Percentiles rank a stretch among this genome's conserved stretches.
These are phyloP conservation scores for Metschnikowia bowlesiae DNA, from an alignment of 805 yeast genomes.

Conservation along the genomic window DNA sequence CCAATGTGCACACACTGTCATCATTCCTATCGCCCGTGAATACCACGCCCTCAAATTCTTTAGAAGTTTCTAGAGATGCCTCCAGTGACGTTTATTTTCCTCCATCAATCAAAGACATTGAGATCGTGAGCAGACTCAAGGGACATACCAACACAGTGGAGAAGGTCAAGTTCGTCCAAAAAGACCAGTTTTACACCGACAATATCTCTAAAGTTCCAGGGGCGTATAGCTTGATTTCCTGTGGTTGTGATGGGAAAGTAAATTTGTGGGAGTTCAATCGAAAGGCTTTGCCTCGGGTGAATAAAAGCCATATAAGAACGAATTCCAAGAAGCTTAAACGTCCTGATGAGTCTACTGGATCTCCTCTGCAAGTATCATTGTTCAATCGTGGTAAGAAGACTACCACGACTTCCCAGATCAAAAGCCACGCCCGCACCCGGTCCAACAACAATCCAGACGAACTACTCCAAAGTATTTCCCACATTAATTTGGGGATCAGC, in stretches of 20 bases:
- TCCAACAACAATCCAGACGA: constrained; percentile 13
- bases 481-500: constrained; percentile 16
- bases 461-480: constrained; percentile 6
- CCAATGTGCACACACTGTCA: constrained; percentile 11
- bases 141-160: constrained; percentile 38
- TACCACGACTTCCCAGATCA: not conserved
- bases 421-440: constrained; percentile 7
- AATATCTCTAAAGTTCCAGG: constrained; percentile 2
- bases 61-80: constrained; percentile 19
- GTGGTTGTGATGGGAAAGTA: constrained; percentile 38
- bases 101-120: constrained; percentile 35
- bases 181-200: constrained; percentile 13
- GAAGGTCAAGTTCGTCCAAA: constrained; percentile 24
- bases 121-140: constrained; percentile 33
- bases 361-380: not conserved
- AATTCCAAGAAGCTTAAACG: constrained; percentile 1
- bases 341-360: not conserved
- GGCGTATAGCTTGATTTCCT: constrained; percentile 31
- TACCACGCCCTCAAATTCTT: constrained; percentile 21
- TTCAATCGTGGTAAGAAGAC: not conserved
- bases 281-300: constrained; percentile 36
- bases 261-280: constrained; percentile 44
- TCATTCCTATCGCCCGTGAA: constrained; percentile 21
- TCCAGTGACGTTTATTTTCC: constrained; percentile 21
- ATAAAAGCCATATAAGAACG: constrained; percentile 17